Base-by-base conservation (phyloP, 352 stramenopile species). In the Blastocystis sp. region DNA sequence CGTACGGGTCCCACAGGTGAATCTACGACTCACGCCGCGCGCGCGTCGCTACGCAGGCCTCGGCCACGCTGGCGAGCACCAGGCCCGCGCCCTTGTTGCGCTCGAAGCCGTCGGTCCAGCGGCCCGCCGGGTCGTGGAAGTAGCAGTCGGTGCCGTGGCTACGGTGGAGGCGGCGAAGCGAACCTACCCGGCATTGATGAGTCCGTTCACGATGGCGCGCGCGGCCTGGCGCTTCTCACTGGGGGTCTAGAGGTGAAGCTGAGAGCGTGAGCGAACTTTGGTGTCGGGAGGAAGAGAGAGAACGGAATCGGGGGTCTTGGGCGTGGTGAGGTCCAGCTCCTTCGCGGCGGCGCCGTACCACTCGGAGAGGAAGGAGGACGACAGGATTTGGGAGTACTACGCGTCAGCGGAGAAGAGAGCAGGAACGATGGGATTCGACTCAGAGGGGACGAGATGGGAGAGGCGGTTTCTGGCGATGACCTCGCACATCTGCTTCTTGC, bases 401-500 rank as follows among this genome's bases (percentile, higher is more conserved):
- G 45, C 5, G 48, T 60, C 1, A 77, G 41, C 56, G 41, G 34
- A n/a, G 3, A n/a, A 9, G 66, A 61, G 41, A n/a, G 28, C 1
- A 21, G 3, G 66, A 17, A 84, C 38, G 60, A 67, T 56, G 23
- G 48, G 4, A 7, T 38, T 11, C 1, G 52, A 3, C 10, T 38
- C 14, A 9, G 40, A 48, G 28, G 48, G 17, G 52, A 84, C 17
- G 0, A 84, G 53, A 52, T 84, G 74, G 5, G 74, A 84, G 10
- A 84, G 74, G 48, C 60, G 74, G 52, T 67, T 28, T 52, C 43
- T 62, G 0, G 74, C 74, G 19, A 84, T 62, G 52, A 84, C 17
- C 34, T 84, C 74, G 61, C 74, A 67, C 7, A 84, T 53, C 28
- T 84, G 74, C 74, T 84, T 84, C 56, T 84, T 84, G 38, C 28